Evolutionary conservation across 73 alveolate species (phyloP).

Genomic region (Stentor roeselii): DNA sequence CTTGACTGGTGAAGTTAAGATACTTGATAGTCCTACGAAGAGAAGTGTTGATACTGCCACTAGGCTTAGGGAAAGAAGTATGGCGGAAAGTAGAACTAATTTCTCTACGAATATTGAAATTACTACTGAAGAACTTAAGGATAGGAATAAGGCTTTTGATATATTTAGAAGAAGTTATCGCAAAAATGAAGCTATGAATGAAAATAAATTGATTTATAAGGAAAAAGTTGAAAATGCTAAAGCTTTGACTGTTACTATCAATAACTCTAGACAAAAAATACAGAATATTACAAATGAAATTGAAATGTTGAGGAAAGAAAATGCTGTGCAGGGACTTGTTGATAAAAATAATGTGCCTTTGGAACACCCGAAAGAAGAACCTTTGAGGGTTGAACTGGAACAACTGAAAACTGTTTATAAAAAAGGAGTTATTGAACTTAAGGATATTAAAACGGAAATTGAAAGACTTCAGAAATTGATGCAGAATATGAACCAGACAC

Average conservation of each 20-base stretch:
- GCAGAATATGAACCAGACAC: slow-evolving; percentile 53
- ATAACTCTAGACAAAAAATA: slow-evolving; percentile 60
- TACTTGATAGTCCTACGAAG: background rate
- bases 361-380: slow-evolving; percentile 61
- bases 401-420: slow-evolving; percentile 45
- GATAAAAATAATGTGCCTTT: slow-evolving; percentile 63
- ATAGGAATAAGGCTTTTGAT: slow-evolving; percentile 75
- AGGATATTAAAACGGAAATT: slow-evolving; percentile 73
- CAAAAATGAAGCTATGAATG: slow-evolving; percentile 84
- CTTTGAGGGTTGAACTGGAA: slow-evolving; percentile 44
- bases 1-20: slow-evolving; percentile 23
- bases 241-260: slow-evolving; percentile 58
- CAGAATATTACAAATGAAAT: slow-evolving; percentile 55
- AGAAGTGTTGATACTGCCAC: background rate
- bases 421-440: slow-evolving; percentile 52
- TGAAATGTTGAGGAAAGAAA: slow-evolving; percentile 74
- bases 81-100: slow-evolving; percentile 3
- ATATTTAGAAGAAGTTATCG: slow-evolving; percentile 80
- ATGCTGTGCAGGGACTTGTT: slow-evolving; percentile 73
- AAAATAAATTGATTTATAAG: slow-evolving; percentile 52
- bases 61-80: slow-evolving; percentile 42
- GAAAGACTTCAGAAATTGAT: slow-evolving; percentile 64
- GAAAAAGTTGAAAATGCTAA: slow-evolving; percentile 63
- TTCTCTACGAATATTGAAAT: slow-evolving; percentile 26
- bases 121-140: slow-evolving; percentile 66